A percentile compares a stretch with the other conserved stretches of the same genome.
Conservation (phyloP, 306 rosid genomes). For the Rosa persica region DNA sequence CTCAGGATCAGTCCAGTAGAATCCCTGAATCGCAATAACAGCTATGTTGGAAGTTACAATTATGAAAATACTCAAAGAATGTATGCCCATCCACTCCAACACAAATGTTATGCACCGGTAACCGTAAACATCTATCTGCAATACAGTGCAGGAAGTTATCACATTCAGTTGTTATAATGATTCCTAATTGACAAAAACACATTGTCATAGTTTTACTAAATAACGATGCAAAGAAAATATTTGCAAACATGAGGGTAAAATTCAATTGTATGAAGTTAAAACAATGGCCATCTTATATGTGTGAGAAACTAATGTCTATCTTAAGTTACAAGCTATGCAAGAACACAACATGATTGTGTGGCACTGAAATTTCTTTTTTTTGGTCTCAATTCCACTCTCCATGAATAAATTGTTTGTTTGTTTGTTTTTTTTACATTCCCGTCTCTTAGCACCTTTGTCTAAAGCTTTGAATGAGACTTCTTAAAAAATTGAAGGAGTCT, state of each 20-base stretch:
- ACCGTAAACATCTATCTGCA: conserved; percentile 75
- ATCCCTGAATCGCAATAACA: conserved; percentile 69
- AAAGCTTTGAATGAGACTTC: too few species aligned
- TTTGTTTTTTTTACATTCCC: too few species aligned
- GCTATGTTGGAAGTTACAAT: conserved; percentile 71
- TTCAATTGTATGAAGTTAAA: conserved; percentile 3
- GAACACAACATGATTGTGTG: neutral
- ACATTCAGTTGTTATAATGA: neutral
- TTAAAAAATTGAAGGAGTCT: neutral
- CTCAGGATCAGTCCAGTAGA: conserved; percentile 58
- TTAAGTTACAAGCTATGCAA: neutral
- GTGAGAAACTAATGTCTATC: neutral
- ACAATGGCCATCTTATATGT: neutral
- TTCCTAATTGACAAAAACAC: neutral
- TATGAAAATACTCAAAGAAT: conserved; percentile 70
- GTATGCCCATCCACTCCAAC: conserved; percentile 92
- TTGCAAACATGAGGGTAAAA: neutral
- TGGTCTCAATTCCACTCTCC: neutral
- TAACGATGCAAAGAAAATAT: neutral
- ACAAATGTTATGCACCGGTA: conserved; percentile 50
- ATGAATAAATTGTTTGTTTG: neutral
- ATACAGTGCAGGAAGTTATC: conserved; percentile 16
- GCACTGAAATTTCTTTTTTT: neutral
- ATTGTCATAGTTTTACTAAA: neutral
- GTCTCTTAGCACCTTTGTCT: too few species aligned